A percentile compares a stretch with the other conserved stretches of the same genome.
These are phyloP conservation scores for Elaeagnus macrophylla DNA, from an alignment of 306 rosid genomes.

Conservation along the genomic window DNA sequence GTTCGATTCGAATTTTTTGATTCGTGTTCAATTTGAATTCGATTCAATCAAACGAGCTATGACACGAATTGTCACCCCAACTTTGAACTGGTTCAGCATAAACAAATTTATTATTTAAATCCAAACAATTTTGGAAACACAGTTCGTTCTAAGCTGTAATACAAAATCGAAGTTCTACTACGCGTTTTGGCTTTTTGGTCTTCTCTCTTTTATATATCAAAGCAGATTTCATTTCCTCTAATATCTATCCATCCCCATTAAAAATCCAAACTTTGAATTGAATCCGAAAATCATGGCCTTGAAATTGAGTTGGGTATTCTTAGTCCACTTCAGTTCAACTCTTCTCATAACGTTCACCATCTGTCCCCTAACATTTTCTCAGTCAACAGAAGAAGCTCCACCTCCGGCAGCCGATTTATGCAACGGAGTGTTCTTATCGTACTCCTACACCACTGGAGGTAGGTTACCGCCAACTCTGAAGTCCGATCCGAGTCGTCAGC, in stretches of 20 bases:
- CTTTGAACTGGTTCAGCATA: too few relatives aligned
- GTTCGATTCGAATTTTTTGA: too few relatives aligned
- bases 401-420: constrained; percentile 37
- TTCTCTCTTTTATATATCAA: too few relatives aligned
- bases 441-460: constrained; percentile 37
- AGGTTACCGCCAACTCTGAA: constrained; percentile 42
- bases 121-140: too few relatives aligned
- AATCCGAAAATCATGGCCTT: constrained; percentile 16
- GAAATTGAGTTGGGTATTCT: constrained; percentile 1
- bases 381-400: constrained; percentile 21
- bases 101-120: too few relatives aligned
- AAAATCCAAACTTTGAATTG: constrained; percentile 9
- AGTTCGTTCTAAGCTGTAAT: too few relatives aligned
- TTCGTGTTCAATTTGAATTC: too few relatives aligned
- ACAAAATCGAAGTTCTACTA: too few relatives aligned
- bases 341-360: constrained; percentile 4
- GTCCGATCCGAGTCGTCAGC: constrained; percentile 31
- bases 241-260: constrained; percentile 16
- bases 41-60: too few relatives aligned
- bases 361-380: constrained; percentile 24
- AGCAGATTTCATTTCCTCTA: background rate
- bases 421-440: constrained; percentile 62
- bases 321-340: constrained; percentile 10
- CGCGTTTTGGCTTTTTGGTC: too few relatives aligned
- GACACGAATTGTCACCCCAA: too few relatives aligned